A percentile compares a stretch with the other conserved stretches of the same genome.
These are phyloP conservation scores for Platanthera zijinensis DNA, from an alignment of 106 monocot genomes.

Conservation along the genomic window DNA sequence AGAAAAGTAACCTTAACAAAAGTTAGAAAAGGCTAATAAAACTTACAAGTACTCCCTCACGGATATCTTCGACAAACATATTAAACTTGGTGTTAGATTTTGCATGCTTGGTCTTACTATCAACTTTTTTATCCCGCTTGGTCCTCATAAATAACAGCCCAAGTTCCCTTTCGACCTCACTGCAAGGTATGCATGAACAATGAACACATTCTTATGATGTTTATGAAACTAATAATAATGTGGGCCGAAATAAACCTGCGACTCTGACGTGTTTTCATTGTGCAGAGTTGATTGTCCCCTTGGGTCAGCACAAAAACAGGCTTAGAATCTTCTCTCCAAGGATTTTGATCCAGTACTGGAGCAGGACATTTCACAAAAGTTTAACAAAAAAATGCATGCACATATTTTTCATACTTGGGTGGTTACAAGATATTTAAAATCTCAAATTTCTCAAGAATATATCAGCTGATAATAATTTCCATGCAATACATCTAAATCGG, in stretches of 20 bases:
- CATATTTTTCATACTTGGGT: background rate
- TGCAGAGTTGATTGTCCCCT: constrained; percentile 84
- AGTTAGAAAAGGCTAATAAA: too few species aligned
- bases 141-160: constrained; percentile 70
- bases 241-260: constrained; percentile 47
- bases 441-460: background rate
- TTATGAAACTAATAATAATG: background rate
- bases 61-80: constrained; percentile 99
- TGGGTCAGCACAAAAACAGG: constrained; percentile 91
- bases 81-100: constrained; percentile 49
- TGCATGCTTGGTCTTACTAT: constrained; percentile 57
- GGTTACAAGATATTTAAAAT: background rate
- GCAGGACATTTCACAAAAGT: background rate
- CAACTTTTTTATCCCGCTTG: constrained; percentile 34
- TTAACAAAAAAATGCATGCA: background rate
- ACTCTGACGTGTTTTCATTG: constrained; percentile 93
- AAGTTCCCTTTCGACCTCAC: constrained; percentile 96
- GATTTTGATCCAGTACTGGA: constrained; percentile 84
- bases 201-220: background rate
- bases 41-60: constrained; percentile 97
- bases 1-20: background rate
- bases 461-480: background rate
- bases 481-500: background rate
- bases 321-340: constrained; percentile 91
- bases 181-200: constrained; percentile 16